Conservation (phyloP, 2,329 filamentous ascomycete genomes). For the Ascochyta rabiei region DNA sequence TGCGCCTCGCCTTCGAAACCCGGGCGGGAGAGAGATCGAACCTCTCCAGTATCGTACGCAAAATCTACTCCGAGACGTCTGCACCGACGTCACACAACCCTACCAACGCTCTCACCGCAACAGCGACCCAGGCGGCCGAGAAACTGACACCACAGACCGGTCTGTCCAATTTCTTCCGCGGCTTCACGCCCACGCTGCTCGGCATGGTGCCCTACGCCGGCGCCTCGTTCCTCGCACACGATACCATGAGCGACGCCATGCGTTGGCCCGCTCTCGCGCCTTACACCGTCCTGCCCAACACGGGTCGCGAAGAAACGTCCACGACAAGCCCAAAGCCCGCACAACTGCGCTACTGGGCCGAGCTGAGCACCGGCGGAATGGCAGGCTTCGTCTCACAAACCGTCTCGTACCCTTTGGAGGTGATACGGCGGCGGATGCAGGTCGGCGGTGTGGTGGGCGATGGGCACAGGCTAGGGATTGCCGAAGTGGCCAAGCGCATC, state of each 20-base stretch:
- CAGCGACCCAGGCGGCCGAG: conserved; percentile 54
- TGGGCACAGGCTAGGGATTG: conserved; percentile 76
- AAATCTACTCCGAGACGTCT: conserved; percentile 81
- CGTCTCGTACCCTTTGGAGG: conserved; percentile 89
- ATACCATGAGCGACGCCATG: conserved; percentile 84
- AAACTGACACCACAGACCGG: conserved; percentile 68
- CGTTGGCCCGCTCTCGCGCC: conserved; percentile 69
- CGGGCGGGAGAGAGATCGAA: conserved; percentile 73
- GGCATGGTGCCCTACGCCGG: conserved; percentile 98
- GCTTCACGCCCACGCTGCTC: conserved; percentile 85
- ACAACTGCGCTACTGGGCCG: conserved; percentile 82
- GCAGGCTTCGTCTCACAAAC: conserved; percentile 92
- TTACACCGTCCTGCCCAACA: conserved; percentile 76
- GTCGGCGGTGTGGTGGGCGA: conserved; percentile 94
- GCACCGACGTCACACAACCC: conserved; percentile 37
- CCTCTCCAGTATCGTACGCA: conserved; percentile 75
- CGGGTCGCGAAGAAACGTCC: conserved; percentile 46
- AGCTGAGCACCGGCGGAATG: conserved; percentile 81
- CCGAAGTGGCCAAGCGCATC: conserved; percentile 78
- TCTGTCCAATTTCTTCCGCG: conserved; percentile 90
- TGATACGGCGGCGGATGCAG: conserved; percentile 92
- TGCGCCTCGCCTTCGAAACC: conserved; percentile 94
- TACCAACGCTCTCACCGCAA: conserved; percentile 50
- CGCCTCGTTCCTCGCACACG: conserved; percentile 93
- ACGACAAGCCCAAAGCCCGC: conserved; percentile 63